phyloP scores from a whole-genome alignment of 306 rosid genomes.

The Bauhinia variegata region DNA sequence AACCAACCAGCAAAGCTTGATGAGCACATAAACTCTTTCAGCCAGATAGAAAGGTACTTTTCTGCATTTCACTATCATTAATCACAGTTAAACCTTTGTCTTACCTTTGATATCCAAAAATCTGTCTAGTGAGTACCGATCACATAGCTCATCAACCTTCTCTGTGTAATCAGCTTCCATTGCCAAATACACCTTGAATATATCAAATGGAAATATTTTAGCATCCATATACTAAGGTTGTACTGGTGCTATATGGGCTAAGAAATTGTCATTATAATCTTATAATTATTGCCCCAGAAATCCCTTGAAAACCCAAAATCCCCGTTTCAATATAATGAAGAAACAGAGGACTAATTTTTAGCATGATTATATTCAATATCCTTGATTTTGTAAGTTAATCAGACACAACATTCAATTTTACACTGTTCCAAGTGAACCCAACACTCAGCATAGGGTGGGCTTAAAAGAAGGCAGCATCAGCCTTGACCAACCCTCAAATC shows the following conservation, averaged over 20 bases:
- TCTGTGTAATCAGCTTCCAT: constrained; percentile 96
- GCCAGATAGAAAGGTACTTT: not conserved
- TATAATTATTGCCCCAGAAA: constrained; percentile 16
- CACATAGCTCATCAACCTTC: constrained; percentile 86
- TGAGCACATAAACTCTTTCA: not conserved
- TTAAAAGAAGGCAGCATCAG: not conserved
- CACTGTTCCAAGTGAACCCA: constrained; percentile 10
- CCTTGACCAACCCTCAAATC: not conserved
- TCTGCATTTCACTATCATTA: constrained; percentile 8
- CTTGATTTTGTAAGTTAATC: not conserved
- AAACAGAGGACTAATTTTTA: too few relatives aligned
- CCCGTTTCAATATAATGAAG: too few relatives aligned
- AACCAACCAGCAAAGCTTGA: constrained; percentile 22
- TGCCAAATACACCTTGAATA: constrained; percentile 85
- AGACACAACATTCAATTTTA: constrained; percentile 1
- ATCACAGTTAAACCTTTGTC: constrained; percentile 13
- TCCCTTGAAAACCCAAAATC: not conserved
- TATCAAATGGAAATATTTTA: constrained; percentile 13
- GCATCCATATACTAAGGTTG: constrained; percentile 10
- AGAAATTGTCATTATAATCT: constrained; percentile 12
- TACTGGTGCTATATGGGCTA: constrained; percentile 5
- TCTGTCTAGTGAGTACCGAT: constrained; percentile 72
- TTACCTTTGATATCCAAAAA: constrained; percentile 68
- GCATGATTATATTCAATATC: not conserved
- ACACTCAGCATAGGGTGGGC: not conserved